These are phyloP conservation scores for Dillenia suffruticosa DNA, from an alignment of 164 flowering plant genomes.

Conservation along the genomic window DNA sequence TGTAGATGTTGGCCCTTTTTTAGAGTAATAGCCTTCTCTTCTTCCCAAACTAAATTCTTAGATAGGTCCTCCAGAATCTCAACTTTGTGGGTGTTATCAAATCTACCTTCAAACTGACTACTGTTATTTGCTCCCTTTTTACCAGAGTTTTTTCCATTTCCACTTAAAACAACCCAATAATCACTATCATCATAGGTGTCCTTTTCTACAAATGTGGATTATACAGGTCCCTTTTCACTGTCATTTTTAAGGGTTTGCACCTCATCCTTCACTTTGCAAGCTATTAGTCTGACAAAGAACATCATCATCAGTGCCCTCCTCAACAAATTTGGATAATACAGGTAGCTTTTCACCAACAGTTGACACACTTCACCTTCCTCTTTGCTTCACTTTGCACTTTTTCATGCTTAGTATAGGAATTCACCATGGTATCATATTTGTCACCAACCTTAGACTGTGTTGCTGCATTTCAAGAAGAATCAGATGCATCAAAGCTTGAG, in stretches of 20 bases:
- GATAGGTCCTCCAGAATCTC: conserved; percentile 18
- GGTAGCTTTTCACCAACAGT: too few species aligned
- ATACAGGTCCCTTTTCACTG: background rate
- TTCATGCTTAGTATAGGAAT: too few species aligned
- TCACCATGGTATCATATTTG: conserved; percentile 1
- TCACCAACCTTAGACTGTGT: conserved; percentile 9
- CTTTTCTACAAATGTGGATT: conserved; percentile 14
- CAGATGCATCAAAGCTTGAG: conserved; percentile 10
- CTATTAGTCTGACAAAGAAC: background rate
- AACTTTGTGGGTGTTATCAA: conserved; percentile 8
- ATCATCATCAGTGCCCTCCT: background rate
- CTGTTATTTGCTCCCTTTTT: conserved; percentile 12
- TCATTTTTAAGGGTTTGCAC: conserved; percentile 4
- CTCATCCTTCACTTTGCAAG: background rate
- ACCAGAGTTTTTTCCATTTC: conserved; percentile 7
- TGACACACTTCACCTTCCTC: too few species aligned
- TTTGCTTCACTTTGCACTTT: too few species aligned
- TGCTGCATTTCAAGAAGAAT: conserved; percentile 15
- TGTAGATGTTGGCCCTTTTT: conserved; percentile 29
- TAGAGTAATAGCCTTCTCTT: conserved; percentile 33
- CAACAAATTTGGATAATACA: too few species aligned
- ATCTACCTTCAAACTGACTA: conserved; percentile 10
- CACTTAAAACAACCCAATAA: conserved; percentile 39
- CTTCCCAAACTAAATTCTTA: conserved; percentile 19
- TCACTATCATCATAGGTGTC: conserved; percentile 29